These are phyloP conservation scores for Trichoderma gracile DNA, from an alignment of 2,329 filamentous ascomycete species.

Conservation along the genomic window DNA sequence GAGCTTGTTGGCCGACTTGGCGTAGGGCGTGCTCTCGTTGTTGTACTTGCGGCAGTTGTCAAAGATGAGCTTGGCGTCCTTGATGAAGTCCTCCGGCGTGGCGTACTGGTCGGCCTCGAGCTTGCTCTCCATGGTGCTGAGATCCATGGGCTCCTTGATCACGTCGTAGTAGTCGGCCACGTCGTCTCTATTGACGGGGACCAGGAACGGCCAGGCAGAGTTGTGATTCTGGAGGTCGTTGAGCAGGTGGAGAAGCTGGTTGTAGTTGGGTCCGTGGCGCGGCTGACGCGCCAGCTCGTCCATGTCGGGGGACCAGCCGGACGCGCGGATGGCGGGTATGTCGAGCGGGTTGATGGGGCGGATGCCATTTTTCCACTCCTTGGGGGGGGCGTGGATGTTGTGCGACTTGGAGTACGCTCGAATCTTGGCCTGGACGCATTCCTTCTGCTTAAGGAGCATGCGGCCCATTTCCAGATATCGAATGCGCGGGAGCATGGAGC, in stretches of 20 bases:
- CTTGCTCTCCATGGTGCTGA: constrained; percentile 93
- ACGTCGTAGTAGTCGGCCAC: constrained; percentile 99
- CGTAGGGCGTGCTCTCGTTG: constrained; percentile 90
- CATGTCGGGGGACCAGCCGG: constrained; percentile 97
- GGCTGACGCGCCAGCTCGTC: constrained; percentile 93
- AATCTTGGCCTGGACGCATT: constrained; percentile 92
- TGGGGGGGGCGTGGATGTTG: constrained; percentile 80
- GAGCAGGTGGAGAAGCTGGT: constrained; percentile 85
- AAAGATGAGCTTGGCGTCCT: constrained; percentile 85
- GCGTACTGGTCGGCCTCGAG: constrained; percentile 91
- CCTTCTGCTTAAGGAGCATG: constrained; percentile 97
- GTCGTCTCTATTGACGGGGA: constrained; percentile 92
- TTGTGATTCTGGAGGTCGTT: constrained; percentile 95
- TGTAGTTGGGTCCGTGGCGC: constrained; percentile 94
- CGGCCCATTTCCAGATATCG: constrained; percentile 90
- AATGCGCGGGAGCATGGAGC: constrained; percentile 91
- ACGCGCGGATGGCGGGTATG: constrained; percentile 85
- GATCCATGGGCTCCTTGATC: constrained; percentile 96
- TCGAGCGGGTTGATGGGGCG: constrained; percentile 78
- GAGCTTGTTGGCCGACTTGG: constrained; percentile 90
- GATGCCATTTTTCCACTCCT: constrained; percentile 78
- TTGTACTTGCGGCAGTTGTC: constrained; percentile 97
- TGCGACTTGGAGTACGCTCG: constrained; percentile 87
- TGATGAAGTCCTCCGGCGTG: constrained; percentile 88
- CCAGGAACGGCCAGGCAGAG: constrained; percentile 90